These are phyloP conservation scores for Lolium perenne DNA, from an alignment of 176 grass and related monocot species.

Conservation along the genomic window DNA sequence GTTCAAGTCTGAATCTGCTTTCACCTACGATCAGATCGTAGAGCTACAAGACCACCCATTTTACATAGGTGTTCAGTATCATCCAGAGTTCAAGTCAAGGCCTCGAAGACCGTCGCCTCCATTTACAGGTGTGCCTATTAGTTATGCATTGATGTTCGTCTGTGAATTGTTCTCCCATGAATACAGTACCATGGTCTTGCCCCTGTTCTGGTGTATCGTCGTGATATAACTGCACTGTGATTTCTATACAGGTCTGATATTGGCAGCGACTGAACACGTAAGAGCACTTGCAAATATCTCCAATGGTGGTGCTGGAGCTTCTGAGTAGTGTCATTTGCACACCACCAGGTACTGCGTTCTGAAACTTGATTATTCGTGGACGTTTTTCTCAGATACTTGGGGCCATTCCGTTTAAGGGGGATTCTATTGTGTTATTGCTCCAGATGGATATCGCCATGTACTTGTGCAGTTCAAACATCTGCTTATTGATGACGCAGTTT, in stretches of 20 bases:
- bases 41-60: conserved; percentile 82
- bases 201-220: background rate
- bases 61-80: conserved; percentile 92
- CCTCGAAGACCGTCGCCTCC: conserved; percentile 84
- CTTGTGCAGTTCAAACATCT: no score
- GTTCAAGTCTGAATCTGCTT: conserved; percentile 30
- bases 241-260: conserved; percentile 72
- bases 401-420: no score
- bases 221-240: background rate
- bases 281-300: conserved; percentile 38
- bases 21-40: conserved; percentile 63
- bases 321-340: conserved; percentile 23
- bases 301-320: conserved; percentile 46
- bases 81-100: conserved; percentile 97
- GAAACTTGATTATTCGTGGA: background rate
- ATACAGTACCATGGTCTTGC: background rate
- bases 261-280: conserved; percentile 77
- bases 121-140: conserved; percentile 64
- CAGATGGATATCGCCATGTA: no score
- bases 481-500: no score
- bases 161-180: background rate
- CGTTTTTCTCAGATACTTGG: no score
- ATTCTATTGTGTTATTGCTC: no score
- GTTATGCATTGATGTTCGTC: background rate
- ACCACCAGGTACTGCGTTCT: background rate